Conservation (phyloP, 768 basidiomycete genomes). For the Phylloporus arenicola region DNA sequence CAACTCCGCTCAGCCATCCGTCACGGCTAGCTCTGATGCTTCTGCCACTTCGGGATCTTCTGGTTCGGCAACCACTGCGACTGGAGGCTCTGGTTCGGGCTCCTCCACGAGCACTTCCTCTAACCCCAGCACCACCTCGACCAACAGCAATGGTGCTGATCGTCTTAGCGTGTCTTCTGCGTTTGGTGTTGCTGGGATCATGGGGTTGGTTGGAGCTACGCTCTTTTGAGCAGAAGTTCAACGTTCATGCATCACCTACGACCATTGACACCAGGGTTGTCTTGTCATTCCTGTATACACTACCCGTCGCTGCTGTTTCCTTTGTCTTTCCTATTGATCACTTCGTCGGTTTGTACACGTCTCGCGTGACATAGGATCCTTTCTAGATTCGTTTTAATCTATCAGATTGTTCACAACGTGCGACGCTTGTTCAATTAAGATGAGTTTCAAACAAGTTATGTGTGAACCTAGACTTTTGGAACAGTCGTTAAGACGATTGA, state of each 20-base stretch:
- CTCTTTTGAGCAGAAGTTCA: conserved; percentile 34
- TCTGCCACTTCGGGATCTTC: conserved; percentile 9
- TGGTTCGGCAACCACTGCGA: background rate
- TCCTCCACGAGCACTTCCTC: conserved; percentile 19
- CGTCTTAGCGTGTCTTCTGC: conserved; percentile 27
- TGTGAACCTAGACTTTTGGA: no score
- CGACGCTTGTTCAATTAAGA: no score
- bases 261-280: conserved; percentile 8
- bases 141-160: conserved; percentile 29
- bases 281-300: conserved; percentile 14
- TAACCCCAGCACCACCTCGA: conserved; percentile 16
- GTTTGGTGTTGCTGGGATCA: conserved; percentile 43
- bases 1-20: conserved; percentile 18
- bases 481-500: no score
- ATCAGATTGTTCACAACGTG: background rate
- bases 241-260: conserved; percentile 6
- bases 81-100: conserved; percentile 3
- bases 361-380: background rate
- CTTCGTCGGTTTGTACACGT: background rate
- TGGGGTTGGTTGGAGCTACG: conserved; percentile 48
- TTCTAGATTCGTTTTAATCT: background rate
- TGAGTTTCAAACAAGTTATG: no score
- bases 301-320: conserved; percentile 9
- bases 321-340: background rate
- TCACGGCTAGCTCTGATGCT: conserved; percentile 1